Evolutionary conservation across 768 basidiomycete species (phyloP), one percentile per base, ranked within the genome.

Genomic region (Hygrocybe punicea): DNA sequence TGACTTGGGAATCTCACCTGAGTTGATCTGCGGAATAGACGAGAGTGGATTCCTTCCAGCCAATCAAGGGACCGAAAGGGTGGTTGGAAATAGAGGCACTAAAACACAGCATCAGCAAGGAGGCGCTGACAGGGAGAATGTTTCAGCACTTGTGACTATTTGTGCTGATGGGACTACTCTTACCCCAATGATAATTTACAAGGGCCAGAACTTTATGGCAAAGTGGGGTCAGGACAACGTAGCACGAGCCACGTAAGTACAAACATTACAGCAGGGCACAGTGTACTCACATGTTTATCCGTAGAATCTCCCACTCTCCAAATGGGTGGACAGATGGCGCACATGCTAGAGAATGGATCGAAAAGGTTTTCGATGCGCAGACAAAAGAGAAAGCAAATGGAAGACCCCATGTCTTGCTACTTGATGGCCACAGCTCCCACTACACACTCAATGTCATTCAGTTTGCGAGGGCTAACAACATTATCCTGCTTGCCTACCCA

Each of bases 341-440:
- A 4, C 53, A 70, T 45, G 63, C 56, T 1, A 34, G 48, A 6
- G 14, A 55, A 2, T 69, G 66, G 69, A 47, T 71, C 14, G 52
- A 37, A 2, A 53, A 65, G 10, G 57, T 58, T 34, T 74, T 77
- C 47, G 68, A 75, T 39, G 57, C 59, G 0, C 56, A 66, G 46
- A 73, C 69, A 8, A 17, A 50, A 13, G 57, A 23, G 4, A 58
- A 71, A 51, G 24, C 61, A 4, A 60, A 62, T 10, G 73, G 73
- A 1, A 11, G 54, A 6, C 57, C 63, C 2, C 42, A 68, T 7
- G 61, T 76, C 19, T 67, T 80, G 2, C 34, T 76, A 29, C 56
- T 78, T 7, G 76, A 79, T 66, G 73, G 78, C 1, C 78, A 80
- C 52, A 68, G 60, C 53, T 79, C 73, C 0, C 79, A 80, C 58